Evolutionary conservation across 768 basidiomycete species (phyloP).

Genomic region (Naganishia onofrii): DNA sequence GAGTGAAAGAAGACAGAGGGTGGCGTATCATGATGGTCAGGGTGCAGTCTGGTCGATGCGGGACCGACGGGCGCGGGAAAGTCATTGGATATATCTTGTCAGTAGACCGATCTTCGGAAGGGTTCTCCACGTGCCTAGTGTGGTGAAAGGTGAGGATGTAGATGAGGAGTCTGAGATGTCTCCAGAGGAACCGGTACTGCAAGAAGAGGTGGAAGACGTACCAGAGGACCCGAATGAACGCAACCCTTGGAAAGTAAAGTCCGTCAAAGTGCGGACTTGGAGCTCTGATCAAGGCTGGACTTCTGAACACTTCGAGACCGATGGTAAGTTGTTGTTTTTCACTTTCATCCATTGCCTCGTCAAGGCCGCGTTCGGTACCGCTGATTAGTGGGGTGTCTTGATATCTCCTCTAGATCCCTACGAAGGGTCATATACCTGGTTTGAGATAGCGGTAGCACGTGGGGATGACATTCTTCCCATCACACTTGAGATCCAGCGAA

Average conservation of each 20-base stretch:
- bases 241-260: slow-evolving; percentile 23
- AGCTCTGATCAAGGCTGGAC: slow-evolving; percentile 24
- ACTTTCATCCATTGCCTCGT: no score
- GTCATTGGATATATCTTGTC: slow-evolving; percentile 14
- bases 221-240: slow-evolving; percentile 7
- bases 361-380: no score
- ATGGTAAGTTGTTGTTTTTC: not conserved
- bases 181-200: not conserved
- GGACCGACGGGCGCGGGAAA: slow-evolving; percentile 1
- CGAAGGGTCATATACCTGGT: slow-evolving; percentile 32
- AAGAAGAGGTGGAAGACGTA: slow-evolving; percentile 10
- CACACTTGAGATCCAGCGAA: slow-evolving; percentile 25
- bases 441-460: slow-evolving; percentile 25
- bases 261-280: not conserved
- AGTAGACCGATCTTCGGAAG: slow-evolving; percentile 4
- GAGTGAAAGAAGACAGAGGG: not conserved
- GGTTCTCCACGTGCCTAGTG: not conserved
- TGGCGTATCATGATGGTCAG: slow-evolving; percentile 3
- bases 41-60: slow-evolving; percentile 8
- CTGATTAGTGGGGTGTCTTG: no score
- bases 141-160: not conserved
- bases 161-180: not conserved
- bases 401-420: slow-evolving; percentile 16
- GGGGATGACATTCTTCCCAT: not conserved
- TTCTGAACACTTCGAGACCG: slow-evolving; percentile 12